A percentile compares a stretch with the other conserved stretches of the same genome.
Conservation (phyloP, 2,329 filamentous ascomycete species). For the Epichloe sp. region DNA sequence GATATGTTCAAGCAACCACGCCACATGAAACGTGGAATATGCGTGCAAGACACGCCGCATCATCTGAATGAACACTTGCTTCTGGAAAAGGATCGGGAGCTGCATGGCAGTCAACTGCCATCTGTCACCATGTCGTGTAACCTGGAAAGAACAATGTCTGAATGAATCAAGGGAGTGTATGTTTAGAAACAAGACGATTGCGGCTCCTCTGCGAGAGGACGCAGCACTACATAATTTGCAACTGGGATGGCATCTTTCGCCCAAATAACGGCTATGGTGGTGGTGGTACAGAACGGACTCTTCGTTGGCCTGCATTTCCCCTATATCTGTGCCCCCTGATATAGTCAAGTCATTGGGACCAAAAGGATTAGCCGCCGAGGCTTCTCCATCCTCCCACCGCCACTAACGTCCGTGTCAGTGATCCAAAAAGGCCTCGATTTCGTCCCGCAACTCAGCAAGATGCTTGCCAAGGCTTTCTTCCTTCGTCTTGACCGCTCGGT, state of each 20-base stretch:
- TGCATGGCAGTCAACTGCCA: neutral
- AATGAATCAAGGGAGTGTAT: too few species aligned
- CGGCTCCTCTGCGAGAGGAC: too few species aligned
- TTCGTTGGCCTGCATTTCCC: too few species aligned
- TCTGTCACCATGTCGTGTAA: neutral
- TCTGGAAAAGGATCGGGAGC: neutral
- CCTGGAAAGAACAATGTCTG: too few species aligned
- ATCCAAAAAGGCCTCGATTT: constrained; percentile 21
- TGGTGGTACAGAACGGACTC: too few species aligned
- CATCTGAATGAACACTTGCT: neutral
- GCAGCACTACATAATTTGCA: too few species aligned
- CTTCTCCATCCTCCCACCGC: neutral
- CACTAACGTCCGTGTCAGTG: neutral
- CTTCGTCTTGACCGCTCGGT: constrained; percentile 18
- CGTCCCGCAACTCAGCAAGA: constrained; percentile 18
- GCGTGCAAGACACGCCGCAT: neutral
- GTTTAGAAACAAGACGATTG: too few species aligned
- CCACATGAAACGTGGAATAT: neutral
- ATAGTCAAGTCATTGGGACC: too few species aligned
- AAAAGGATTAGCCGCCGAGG: too few species aligned
- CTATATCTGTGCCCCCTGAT: too few species aligned
- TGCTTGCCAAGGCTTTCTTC: constrained; percentile 22
- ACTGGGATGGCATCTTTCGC: too few species aligned
- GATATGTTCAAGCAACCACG: neutral
- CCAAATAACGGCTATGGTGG: too few species aligned